These are phyloP conservation scores for Pugionium dolabratum DNA, from an alignment of 345 rosid genomes.

Conservation along the genomic window DNA sequence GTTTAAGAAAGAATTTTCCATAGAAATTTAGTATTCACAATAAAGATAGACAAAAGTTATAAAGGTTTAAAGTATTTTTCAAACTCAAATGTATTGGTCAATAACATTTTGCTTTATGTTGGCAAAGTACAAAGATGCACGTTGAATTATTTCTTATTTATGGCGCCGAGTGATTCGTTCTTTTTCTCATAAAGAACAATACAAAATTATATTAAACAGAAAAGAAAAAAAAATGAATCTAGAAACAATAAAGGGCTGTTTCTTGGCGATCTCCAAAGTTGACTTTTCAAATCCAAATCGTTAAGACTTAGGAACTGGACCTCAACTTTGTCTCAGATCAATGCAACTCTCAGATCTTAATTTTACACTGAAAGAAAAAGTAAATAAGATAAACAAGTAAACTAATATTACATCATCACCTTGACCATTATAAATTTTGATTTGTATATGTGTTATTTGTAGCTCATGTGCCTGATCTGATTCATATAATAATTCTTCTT, in stretches of 20 bases:
- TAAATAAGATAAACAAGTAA: neutral
- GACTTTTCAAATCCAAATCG: constrained; percentile 34
- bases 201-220: neutral
- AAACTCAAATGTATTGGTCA: constrained; percentile 24
- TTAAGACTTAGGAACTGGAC: constrained; percentile 25
- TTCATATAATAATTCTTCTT: constrained; percentile 24
- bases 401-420: constrained; percentile 20
- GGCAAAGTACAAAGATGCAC: constrained; percentile 36
- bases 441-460: constrained; percentile 14
- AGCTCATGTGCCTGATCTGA: constrained; percentile 36
- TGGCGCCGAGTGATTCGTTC: constrained; percentile 11
- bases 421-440: constrained; percentile 28
- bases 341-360: constrained; percentile 33
- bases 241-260: constrained; percentile 24
- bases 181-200: constrained; percentile 3
- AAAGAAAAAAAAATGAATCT: constrained; percentile 19
- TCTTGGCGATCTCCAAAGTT: constrained; percentile 35
- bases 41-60: neutral
- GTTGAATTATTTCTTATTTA: constrained; percentile 24
- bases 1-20: neutral
- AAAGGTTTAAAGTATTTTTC: constrained; percentile 23
- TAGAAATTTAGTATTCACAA: neutral
- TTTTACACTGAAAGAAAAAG: constrained; percentile 5
- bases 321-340: constrained; percentile 28
- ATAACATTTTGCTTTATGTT: constrained; percentile 13